Base-by-base conservation (phyloP, 352 stramenopile species). In the Pythium vanterpoolii region DNA sequence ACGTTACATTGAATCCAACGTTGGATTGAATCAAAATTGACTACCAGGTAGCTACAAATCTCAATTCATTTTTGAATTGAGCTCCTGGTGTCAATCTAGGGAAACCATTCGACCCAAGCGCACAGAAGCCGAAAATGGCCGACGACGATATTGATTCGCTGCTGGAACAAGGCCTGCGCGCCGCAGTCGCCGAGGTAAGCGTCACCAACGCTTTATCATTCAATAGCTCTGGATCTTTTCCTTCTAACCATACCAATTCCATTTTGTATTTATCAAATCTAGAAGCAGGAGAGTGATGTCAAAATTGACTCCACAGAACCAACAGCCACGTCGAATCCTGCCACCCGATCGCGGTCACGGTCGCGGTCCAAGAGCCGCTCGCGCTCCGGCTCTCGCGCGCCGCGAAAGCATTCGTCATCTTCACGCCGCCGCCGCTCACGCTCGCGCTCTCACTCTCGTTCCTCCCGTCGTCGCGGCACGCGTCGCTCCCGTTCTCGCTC, bases 101-200 rank as follows among this genome's bases (percentile, higher is more conserved):
- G 27, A 55, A 55, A 36, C 33, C 23, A 46, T 31, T 55, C 48
- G 48, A 55, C 5, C 30, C 14, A 19, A 56, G 4, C 24, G 46
- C 30, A 16, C 28, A 42, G 34, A n/a, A 13, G 43, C 31, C 43
- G 19, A 21, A 31, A 44, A 62, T 60, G 55, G 83, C 82, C 48
- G 83, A 90, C 61, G 73, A 87, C 50, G 85, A 87, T 55, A 94
- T 94, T 60, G 83, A 94, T 52, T 87, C 77, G 63, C 71, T 94
- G 62, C 73, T 94, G 52, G 79, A 91, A 56, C 73, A 81, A 64
- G 83, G 83, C 63, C 84, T 94, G 58, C 73, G 78, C 44, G 71
- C 81, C 24, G 76, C 62, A 18, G 45, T 71, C 11, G 62, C 62
- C 16, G 71, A 79, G 69, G 81, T 90, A 65, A 23, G 63, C 44